Base-by-base conservation (phyloP, 1,139 yeast species). In the Kodamaea suecica region DNA sequence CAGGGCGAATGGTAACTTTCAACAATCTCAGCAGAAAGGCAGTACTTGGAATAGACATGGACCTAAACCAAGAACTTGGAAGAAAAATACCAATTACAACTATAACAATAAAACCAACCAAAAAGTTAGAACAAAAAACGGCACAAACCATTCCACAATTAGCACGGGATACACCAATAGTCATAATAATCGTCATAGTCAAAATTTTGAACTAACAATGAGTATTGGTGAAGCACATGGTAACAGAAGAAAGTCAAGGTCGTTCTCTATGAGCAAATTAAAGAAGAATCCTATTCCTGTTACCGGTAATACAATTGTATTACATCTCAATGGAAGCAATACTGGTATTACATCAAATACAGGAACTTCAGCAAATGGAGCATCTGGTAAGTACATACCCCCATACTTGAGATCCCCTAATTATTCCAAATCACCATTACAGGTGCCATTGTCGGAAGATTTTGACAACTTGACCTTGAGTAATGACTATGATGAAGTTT, bases 381-480 rank as follows among this genome's bases (percentile, higher is more conserved):
- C n/a, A n/a, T n/a, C n/a, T n/a, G 73, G 72, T 7, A 69, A 68
- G 44, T 70, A 70, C 39, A 52, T 67, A 21, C 76, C 76, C 16
- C 76, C 76, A 17, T 65, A 59, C 39, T 56, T 70, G 48, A 54
- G 75, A 38, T 66, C 73, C 2, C 74, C 74, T 1, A 51, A 47
- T 23, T 55, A 52, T 36, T 47, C 46, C 25, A 59, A 54, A 40
- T 63, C 72, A 4, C 70, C 73, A 4, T 53, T 53, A 8, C 48
- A 63, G 29, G 61, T 52, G 7, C 67, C 70, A 8, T 52, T 66
- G 32, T 47, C 56, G n/a, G 73, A 67, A 42, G 66, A 63, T 25
- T 56, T 70, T 34, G 73, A 65, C 31, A 50, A 56, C 34, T 49
- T 70, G 40, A 52, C 50, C 16, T 54, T 68, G 35, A 44, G 44